Evolutionary conservation across 1,284 basidiomycete species (phyloP), one percentile per base, ranked within the genome.

Genomic region (Somion occarium): DNA sequence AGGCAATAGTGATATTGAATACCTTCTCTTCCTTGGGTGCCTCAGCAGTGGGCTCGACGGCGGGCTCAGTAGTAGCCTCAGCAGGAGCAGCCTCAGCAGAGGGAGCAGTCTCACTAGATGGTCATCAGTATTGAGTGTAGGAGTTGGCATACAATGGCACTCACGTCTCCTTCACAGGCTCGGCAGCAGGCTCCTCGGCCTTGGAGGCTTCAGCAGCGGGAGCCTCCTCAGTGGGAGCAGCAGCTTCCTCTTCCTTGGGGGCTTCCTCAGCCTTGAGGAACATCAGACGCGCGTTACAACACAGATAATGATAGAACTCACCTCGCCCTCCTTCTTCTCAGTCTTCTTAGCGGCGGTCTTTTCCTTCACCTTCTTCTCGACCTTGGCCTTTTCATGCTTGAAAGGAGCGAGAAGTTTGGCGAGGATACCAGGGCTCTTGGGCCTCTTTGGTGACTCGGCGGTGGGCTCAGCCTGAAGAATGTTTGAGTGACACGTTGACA

Each of bases 341-440:
- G 82, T 83, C 64, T 73, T 71, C 68, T 69, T 73, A 38, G 69
- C 71, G 7, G 7, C 30, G 7, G 7, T 34, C 79, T 82, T 85
- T 76, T 66, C 71, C 70, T 81, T 86, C 56, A 75, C 78, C 62
- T 73, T 78, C 73, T 82, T 83, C 64, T 73, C 69, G 41, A 62
- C 58, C 66, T 68, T 71, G 56, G 68, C 67, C 59, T 67, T 63
- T 19, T 66, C 62, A 30, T 62, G 64, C 63, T 78, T 79, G 79
- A 91, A 85, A 22, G 86, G 80, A 39, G 80, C 80, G 48, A 91
- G 79, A 55, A 91, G 73, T 70, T 85, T 91, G 56, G 79, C 62
- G 48, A 91, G 71, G 54, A 90, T 57, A 48, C 77, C 68, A n/a
- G 88, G 88, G 71, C 85, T 88, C 80, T 85, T 88, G 60, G 86